Conservation (phyloP, 768 basidiomycete genomes). For the Hygrocybe punicea region DNA sequence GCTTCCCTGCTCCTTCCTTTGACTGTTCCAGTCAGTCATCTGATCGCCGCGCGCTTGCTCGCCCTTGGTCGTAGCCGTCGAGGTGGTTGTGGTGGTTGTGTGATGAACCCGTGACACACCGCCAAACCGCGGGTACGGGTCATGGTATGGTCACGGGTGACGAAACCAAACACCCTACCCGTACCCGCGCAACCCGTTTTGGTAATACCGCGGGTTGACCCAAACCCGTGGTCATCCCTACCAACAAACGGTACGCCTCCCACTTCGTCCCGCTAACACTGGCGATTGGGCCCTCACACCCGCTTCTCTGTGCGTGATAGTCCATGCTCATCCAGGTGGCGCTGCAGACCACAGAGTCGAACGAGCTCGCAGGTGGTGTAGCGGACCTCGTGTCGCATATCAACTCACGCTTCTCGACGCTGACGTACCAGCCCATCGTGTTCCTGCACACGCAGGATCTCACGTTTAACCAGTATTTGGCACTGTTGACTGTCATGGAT, state of each 20-base stretch:
- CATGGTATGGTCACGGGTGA: too few species aligned
- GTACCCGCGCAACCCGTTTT: too few species aligned
- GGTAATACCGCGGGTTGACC: too few species aligned
- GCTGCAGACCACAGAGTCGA: too few species aligned
- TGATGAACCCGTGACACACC: too few species aligned
- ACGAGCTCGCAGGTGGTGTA: constrained; percentile 70
- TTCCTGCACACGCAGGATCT: constrained; percentile 82
- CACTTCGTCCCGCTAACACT: not conserved
- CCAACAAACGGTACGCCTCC: constrained; percentile 58
- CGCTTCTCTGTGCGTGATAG: constrained; percentile 26
- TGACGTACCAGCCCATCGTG: constrained; percentile 85
- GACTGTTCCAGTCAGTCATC: too few species aligned
- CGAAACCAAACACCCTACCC: too few species aligned
- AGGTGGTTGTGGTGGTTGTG: too few species aligned
- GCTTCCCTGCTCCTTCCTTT: too few species aligned
- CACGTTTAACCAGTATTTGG: constrained; percentile 83
- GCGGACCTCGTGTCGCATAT: constrained; percentile 75
- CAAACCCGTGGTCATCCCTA: constrained; percentile 74
- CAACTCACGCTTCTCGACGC: constrained; percentile 74
- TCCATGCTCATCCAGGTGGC: constrained; percentile 86
- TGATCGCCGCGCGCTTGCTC: too few species aligned
- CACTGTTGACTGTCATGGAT: constrained; percentile 75
- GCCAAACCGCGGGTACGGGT: too few species aligned
- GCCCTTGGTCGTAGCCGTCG: too few species aligned
- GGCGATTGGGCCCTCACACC: not conserved